A percentile compares a stretch with the other conserved stretches of the same genome.
Evolutionary conservation across 139 green algal genomes (phyloP).

Genomic region (Asterochloris sp.): DNA sequence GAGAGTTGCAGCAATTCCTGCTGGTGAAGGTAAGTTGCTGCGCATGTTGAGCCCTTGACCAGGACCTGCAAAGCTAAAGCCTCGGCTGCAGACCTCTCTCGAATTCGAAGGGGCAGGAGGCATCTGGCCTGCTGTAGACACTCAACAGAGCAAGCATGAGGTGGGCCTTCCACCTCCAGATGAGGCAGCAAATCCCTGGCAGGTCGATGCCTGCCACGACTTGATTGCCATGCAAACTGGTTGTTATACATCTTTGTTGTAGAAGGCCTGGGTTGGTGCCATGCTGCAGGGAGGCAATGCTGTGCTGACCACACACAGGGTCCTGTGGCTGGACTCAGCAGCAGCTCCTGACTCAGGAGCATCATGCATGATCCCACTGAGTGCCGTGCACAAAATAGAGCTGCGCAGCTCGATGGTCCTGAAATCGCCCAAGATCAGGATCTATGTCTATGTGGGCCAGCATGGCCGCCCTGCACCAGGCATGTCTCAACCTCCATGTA

Average conservation of each 20-base stretch:
- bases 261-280: no score
- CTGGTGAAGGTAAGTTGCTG: conserved; percentile 49
- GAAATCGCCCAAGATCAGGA: conserved; percentile 21
- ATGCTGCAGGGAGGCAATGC: conserved; percentile 25
- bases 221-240: not conserved
- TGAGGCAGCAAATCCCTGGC: not conserved
- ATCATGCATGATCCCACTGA: conserved; percentile 31
- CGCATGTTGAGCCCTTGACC: not conserved
- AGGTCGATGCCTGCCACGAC: not conserved
- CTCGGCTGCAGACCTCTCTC: no score
- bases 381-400: conserved; percentile 8
- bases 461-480: conserved; percentile 16
- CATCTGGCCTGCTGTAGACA: not conserved
- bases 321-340: conserved; percentile 28
- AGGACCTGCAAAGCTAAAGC: no score
- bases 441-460: conserved; percentile 24
- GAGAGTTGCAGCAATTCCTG: conserved; percentile 59
- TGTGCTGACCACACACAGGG: conserved; percentile 30
- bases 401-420: conserved; percentile 20
- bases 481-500: not conserved
- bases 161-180: not conserved
- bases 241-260: not conserved
- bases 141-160: not conserved
- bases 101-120: no score
- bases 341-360: not conserved